phyloP scores from a whole-genome alignment of 139 green algal species.

The Choricystis sp. region DNA sequence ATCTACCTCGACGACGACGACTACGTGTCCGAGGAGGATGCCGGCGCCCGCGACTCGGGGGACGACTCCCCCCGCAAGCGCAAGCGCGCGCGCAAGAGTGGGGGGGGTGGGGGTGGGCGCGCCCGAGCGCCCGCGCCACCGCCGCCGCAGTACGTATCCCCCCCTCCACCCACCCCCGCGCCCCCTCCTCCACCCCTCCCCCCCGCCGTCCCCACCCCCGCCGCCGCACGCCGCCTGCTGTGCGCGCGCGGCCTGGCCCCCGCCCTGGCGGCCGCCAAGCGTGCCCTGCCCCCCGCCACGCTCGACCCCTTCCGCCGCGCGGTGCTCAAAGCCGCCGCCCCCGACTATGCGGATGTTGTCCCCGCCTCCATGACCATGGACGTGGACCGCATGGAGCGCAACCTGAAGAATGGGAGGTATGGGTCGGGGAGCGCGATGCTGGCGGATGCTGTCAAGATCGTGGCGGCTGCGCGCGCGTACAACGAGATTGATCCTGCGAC shows the following conservation, averaged over 20 bases:
- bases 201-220: too few relatives aligned
- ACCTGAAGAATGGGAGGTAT: slow-evolving; percentile 14
- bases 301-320: background rate
- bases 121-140: too few relatives aligned
- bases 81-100: too few relatives aligned
- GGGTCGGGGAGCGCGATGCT: slow-evolving; percentile 6
- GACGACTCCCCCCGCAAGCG: too few relatives aligned
- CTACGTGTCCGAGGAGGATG: too few relatives aligned
- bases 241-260: background rate
- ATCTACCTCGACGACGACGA: too few relatives aligned
- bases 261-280: background rate
- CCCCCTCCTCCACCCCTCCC: background rate
- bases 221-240: background rate
- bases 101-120: too few relatives aligned
- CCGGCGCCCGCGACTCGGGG: too few relatives aligned
- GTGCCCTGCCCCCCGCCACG: background rate
- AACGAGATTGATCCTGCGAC: slow-evolving; percentile 6
- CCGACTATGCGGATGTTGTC: slow-evolving; percentile 23
- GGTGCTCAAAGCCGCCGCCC: background rate
- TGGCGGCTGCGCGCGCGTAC: slow-evolving; percentile 16
- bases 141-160: too few relatives aligned
- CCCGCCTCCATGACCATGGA: slow-evolving; percentile 15
- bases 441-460: slow-evolving; percentile 11
- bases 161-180: too few relatives aligned
- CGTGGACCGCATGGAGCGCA: slow-evolving; percentile 17